Evolutionary conservation across 2,329 filamentous ascomycete genomes (phyloP), one percentile per base, ranked within the genome.

Genomic region (Fusarium annulatum): DNA sequence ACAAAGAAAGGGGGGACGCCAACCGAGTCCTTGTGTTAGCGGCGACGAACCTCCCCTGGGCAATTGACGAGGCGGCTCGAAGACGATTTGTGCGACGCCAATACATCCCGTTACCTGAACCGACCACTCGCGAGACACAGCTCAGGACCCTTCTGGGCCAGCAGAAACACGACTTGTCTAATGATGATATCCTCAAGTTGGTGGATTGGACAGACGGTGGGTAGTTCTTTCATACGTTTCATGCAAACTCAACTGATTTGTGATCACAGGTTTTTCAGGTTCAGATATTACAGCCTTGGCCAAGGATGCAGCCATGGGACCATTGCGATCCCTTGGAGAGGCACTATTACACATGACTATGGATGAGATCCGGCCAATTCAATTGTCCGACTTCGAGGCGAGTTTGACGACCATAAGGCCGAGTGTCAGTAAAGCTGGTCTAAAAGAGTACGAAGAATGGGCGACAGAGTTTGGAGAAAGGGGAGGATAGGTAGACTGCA

Each of bases 291-390:
- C 96, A 28, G 95, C 96, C 3, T 86, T 99, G 14, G 96, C 96
- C 12, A 99, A 99, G 83, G 96, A 99, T 80, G 96, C 96, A 14
- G 96, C 96, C 6, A 99, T 99, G 96, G 96, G 96, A 0, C 96
- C 96, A 1, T 85, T 99, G 18, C 90, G 96, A 38, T 96, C 94
- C 60, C 86, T 98, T 5, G 96, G 96, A 33, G 96, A 98, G 81
- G 94, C 93, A 45, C 85, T 99, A 36, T 86, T 99, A 39, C 91
- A 94, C 74, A 98, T 97, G 87, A 93, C 93, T 1, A 97, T 96
- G 89, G 96, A 99, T 69, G 91, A 98, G 76, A 98, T 99, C 75
- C 88, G 95, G 18, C 92, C 95, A 2, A 98, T 99, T 69, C 88
- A 89, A 60, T 89, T 97, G 62, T 81, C 87, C 43, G 96, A 99